Evolutionary conservation across 2,329 filamentous ascomycete genomes (phyloP).

Genomic region (Talaromyces pinophilus): DNA sequence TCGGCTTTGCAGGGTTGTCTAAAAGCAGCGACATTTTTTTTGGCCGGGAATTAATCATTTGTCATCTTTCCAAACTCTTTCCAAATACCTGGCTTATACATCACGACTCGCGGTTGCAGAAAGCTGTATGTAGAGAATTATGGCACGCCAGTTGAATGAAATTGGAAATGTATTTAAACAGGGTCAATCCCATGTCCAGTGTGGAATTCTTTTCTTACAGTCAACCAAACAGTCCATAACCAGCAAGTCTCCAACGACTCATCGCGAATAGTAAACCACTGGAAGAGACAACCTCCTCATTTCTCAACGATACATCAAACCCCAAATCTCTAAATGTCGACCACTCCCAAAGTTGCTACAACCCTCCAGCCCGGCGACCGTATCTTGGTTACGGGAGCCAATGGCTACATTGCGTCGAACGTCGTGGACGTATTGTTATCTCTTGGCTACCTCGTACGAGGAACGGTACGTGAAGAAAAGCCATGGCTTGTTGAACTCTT

Average conservation of each 20-base stretch:
- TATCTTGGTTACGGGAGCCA: conserved; percentile 52
- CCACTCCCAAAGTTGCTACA: background rate
- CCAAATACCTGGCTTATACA: background rate
- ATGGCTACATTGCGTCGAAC: conserved; percentile 50
- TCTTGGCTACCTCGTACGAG: conserved; percentile 48
- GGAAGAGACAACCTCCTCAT: no score
- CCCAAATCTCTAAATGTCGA: conserved; percentile 1
- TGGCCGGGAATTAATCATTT: background rate
- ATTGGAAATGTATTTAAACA: background rate
- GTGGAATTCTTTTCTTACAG: background rate
- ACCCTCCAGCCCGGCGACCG: conserved; percentile 33
- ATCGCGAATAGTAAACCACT: background rate
- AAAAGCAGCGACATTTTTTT: background rate
- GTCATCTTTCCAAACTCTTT: background rate
- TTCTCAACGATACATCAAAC: background rate
- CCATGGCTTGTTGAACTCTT: conserved; percentile 42
- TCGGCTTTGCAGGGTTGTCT: background rate
- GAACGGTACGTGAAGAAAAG: conserved; percentile 45
- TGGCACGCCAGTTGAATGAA: no score
- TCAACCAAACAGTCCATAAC: background rate
- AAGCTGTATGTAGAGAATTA: background rate
- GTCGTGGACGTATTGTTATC: conserved; percentile 45
- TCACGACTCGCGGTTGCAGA: background rate
- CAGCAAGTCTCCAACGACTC: background rate
- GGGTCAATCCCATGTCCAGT: background rate